phyloP scores from a whole-genome alignment of 176 grass and related monocot genomes.

The sorghum (Sorghum bicolor) region DNA sequence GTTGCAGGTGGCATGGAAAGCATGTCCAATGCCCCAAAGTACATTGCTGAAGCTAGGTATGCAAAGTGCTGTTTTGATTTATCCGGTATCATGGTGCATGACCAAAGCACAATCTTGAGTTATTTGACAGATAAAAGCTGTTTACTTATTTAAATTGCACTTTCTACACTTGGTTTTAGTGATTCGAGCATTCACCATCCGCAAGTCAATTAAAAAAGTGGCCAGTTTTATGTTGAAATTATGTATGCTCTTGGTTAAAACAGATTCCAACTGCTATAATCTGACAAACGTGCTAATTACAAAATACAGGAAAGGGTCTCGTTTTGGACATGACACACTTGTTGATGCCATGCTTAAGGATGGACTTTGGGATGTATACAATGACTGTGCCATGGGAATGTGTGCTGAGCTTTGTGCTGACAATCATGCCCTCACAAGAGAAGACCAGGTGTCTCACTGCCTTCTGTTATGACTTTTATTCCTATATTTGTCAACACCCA shows the following conservation, averaged over 20 bases:
- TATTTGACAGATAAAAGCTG: neutral
- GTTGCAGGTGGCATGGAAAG: slow-evolving; percentile 97
- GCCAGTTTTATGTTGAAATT: neutral
- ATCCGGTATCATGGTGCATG: neutral
- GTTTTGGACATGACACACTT: slow-evolving; percentile 88
- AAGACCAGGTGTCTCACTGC: slow-evolving; percentile 61
- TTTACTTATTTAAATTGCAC: neutral
- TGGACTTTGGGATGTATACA: slow-evolving; percentile 90
- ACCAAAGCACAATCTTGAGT: neutral
- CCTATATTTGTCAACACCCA: neutral
- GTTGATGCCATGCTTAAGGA: slow-evolving; percentile 94
- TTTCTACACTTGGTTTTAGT: neutral
- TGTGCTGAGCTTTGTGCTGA: slow-evolving; percentile 96
- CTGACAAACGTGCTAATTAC: neutral
- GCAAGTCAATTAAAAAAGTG: neutral
- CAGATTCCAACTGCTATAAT: neutral
- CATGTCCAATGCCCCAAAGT: slow-evolving; percentile 99
- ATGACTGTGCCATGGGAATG: slow-evolving; percentile 83
- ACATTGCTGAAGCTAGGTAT: slow-evolving; percentile 87
- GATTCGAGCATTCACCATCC: neutral
- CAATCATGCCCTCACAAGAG: slow-evolving; percentile 77
- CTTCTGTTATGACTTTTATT: neutral
- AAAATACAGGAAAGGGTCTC: slow-evolving; percentile 84
- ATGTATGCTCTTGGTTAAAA: neutral
- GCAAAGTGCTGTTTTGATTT: neutral